Percentiles rank a stretch among this genome's conserved stretches.
Evolutionary conservation across 169 alveolate genomes (phyloP).

Genomic region (Amoebophrya sp.): DNA sequence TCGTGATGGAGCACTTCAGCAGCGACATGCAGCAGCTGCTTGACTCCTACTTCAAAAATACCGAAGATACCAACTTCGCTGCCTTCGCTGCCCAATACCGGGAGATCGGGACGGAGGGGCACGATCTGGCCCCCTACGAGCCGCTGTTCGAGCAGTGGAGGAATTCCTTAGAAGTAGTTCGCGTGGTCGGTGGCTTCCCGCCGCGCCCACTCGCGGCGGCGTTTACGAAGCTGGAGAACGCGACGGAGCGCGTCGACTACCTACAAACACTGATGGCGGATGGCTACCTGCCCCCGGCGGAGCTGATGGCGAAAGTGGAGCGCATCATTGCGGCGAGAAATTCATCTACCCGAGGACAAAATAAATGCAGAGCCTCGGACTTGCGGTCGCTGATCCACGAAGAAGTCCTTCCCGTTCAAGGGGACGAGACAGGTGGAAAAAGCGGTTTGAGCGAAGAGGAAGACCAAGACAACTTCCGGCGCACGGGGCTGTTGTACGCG

Average conservation of each 20-base stretch:
- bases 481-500: too few species aligned
- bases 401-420: too few species aligned
- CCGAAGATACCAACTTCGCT: neutral
- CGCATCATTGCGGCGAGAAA: too few species aligned
- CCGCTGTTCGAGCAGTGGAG: neutral
- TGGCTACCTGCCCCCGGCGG: neutral
- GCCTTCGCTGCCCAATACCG: neutral
- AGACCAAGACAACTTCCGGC: too few species aligned
- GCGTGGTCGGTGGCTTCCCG: neutral
- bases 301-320: too few species aligned
- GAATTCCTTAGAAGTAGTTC: neutral
- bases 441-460: too few species aligned
- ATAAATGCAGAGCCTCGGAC: too few species aligned
- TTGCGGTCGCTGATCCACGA: too few species aligned
- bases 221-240: neutral
- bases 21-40: neutral
- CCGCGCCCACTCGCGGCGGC: neutral
- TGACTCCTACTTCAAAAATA: neutral
- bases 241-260: neutral
- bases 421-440: too few species aligned
- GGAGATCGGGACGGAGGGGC: neutral
- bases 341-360: too few species aligned
- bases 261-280: neutral
- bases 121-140: neutral
- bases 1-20: neutral